Percentiles rank a stretch among this genome's conserved stretches.
Evolutionary conservation across 805 yeast species (phyloP).

Genomic region (Wickerhamiella hasegawae): DNA sequence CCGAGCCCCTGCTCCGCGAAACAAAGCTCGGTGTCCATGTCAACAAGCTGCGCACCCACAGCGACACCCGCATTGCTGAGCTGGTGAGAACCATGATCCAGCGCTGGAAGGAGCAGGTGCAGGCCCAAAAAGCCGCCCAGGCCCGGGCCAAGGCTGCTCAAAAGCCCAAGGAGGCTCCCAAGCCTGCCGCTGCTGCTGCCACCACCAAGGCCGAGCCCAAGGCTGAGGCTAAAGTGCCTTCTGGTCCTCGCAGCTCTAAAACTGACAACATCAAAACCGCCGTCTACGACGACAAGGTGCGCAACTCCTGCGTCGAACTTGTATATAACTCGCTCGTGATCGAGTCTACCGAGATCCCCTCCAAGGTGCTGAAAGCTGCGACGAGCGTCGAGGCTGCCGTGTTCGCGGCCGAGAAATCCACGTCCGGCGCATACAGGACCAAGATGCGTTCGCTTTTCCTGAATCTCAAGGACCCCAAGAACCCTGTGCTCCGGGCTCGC

Average conservation of each 20-base stretch:
- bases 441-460: constrained; percentile 75
- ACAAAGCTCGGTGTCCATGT: constrained; percentile 97
- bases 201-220: constrained; percentile 7
- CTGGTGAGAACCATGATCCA: constrained; percentile 72
- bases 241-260: constrained; percentile 54
- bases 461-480: constrained; percentile 77
- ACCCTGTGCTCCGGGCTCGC: constrained; percentile 64
- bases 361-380: constrained; percentile 44
- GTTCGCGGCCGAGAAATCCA: constrained; percentile 39
- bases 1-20: constrained; percentile 73
- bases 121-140: constrained; percentile 19
- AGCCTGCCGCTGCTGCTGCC: constrained; percentile 5
- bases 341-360: constrained; percentile 49
- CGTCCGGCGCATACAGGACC: constrained; percentile 48
- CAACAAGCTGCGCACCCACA: constrained; percentile 65
- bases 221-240: constrained; percentile 22
- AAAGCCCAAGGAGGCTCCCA: constrained; percentile 1
- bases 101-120: constrained; percentile 81
- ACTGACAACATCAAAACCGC: constrained; percentile 65
- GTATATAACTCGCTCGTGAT: constrained; percentile 79
- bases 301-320: constrained; percentile 74
- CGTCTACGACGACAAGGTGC: constrained; percentile 56
- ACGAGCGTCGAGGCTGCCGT: constrained; percentile 61
- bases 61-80: constrained; percentile 40
- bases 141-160: constrained; percentile 4